A percentile compares a stretch with the other conserved stretches of the same genome.
Conservation (phyloP, 2,329 filamentous ascomycete species). For the Pseudomassariella vexata region DNA sequence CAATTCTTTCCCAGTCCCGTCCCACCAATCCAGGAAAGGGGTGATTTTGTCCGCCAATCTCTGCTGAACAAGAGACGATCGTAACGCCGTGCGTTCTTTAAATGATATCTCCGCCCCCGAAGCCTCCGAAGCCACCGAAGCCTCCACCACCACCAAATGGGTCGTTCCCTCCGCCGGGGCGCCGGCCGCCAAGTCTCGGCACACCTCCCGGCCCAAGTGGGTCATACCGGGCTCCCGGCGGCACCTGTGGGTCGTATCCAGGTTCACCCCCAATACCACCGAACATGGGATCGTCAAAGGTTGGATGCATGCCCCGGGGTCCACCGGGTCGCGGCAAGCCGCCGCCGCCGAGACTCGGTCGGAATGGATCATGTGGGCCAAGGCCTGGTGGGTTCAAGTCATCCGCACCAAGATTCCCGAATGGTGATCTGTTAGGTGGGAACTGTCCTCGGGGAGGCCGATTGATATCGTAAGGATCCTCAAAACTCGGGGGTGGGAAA, state of each 20-base stretch:
- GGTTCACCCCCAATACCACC: slow-evolving; percentile 35
- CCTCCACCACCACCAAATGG: slow-evolving; percentile 30
- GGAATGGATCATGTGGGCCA: slow-evolving; percentile 77
- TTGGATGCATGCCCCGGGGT: slow-evolving; percentile 87
- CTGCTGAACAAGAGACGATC: too few species aligned
- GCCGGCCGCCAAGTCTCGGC: slow-evolving; percentile 39
- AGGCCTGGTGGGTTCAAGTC: slow-evolving; percentile 85
- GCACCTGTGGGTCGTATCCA: slow-evolving; percentile 62
- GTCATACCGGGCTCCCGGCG: slow-evolving; percentile 88
- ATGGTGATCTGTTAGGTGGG: slow-evolving; percentile 46
- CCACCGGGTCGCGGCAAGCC: slow-evolving; percentile 53
- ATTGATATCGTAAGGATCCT: slow-evolving; percentile 85
- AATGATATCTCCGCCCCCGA: slow-evolving; percentile 29
- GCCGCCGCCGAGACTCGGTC: slow-evolving; percentile 58
- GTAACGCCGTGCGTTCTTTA: too few species aligned
- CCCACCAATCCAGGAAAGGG: too few species aligned
- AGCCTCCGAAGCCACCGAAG: slow-evolving; percentile 29
- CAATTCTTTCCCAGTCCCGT: too few species aligned
- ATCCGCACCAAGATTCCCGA: slow-evolving; percentile 68
- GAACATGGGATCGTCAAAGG: slow-evolving; percentile 87
- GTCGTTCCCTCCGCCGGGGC: slow-evolving; percentile 31
- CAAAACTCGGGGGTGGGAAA: slow-evolving; percentile 83
- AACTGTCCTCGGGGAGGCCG: slow-evolving; percentile 50
- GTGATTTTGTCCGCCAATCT: too few species aligned
- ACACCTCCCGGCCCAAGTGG: slow-evolving; percentile 66